Conservation (phyloP, 2,329 filamentous ascomycete species). For the Bimuria novae-zelandiae region DNA sequence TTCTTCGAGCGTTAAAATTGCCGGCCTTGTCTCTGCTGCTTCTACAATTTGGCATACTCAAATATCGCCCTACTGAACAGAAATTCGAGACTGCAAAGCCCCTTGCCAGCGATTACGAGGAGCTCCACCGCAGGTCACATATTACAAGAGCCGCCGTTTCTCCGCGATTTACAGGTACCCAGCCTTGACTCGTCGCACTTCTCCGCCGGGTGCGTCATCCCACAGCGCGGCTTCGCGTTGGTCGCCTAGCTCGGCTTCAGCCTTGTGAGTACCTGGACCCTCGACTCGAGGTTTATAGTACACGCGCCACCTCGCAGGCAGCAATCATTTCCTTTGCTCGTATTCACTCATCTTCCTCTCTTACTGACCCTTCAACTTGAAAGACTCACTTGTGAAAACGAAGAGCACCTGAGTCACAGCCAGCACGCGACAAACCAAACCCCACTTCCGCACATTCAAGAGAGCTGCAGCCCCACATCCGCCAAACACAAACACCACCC, state of each 20-base stretch:
- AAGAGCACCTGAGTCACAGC: background rate
- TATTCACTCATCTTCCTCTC: background rate
- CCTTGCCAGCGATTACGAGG: background rate
- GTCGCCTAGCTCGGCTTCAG: conserved; percentile 2
- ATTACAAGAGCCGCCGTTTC: background rate
- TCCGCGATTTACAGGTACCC: background rate
- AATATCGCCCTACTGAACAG: no score
- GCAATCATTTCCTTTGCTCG: conserved; percentile 1
- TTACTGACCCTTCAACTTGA: background rate
- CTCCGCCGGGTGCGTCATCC: conserved; percentile 14
- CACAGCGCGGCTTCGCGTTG: conserved; percentile 6
- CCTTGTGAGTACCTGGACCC: conserved; percentile 11
- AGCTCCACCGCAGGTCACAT: background rate
- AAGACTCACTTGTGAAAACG: background rate
- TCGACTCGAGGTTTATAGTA: conserved; percentile 11
- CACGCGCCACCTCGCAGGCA: conserved; percentile 10
- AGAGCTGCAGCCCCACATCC: conserved; percentile 7
- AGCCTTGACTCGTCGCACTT: background rate
- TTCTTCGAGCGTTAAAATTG: no score
- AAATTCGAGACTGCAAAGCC: no score
- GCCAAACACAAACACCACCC: background rate
- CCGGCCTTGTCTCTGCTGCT: no score
- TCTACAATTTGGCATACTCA: no score
- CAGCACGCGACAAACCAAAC: background rate
- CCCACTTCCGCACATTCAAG: background rate